Evolutionary conservation across 352 stramenopile genomes (phyloP).

Genomic region (Phytophthora pini): DNA sequence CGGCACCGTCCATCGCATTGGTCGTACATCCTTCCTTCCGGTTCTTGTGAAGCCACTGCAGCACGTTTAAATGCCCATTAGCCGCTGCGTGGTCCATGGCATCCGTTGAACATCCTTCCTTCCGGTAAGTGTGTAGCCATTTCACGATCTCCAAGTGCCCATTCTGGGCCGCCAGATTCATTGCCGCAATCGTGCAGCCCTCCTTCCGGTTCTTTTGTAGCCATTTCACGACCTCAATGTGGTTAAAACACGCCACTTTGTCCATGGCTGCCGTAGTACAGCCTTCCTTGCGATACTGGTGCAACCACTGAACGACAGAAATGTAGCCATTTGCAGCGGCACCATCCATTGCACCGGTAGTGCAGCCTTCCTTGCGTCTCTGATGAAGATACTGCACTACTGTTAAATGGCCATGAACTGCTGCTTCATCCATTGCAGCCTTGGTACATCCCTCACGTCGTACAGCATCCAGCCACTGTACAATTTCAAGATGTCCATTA

Average conservation of each 20-base stretch:
- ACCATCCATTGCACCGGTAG: constrained; percentile 33
- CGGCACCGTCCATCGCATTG: constrained; percentile 31
- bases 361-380: constrained; percentile 36
- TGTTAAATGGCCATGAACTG: constrained; percentile 24
- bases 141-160: constrained; percentile 24
- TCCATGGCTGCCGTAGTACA: constrained; percentile 38
- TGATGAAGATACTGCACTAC: constrained; percentile 38
- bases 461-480: constrained; percentile 37
- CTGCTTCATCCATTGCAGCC: constrained; percentile 39
- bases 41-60: constrained; percentile 32
- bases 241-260: constrained; percentile 15
- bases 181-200: constrained; percentile 27
- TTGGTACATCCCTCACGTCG: constrained; percentile 35
- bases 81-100: constrained; percentile 36
- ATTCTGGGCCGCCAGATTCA: constrained; percentile 33
- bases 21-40: constrained; percentile 32
- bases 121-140: constrained; percentile 31
- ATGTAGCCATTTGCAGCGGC: constrained; percentile 36
- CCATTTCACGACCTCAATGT: constrained; percentile 34
- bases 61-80: constrained; percentile 24
- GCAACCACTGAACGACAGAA: constrained; percentile 36
- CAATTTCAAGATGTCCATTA: constrained; percentile 31
- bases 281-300: constrained; percentile 32
- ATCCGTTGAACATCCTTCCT: constrained; percentile 23
- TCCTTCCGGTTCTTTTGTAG: constrained; percentile 36